Percentiles rank a stretch among this genome's conserved stretches.
These are phyloP conservation scores for Aspergillus floridensis DNA, from an alignment of 2,329 filamentous ascomycete genomes.

Conservation along the genomic window DNA sequence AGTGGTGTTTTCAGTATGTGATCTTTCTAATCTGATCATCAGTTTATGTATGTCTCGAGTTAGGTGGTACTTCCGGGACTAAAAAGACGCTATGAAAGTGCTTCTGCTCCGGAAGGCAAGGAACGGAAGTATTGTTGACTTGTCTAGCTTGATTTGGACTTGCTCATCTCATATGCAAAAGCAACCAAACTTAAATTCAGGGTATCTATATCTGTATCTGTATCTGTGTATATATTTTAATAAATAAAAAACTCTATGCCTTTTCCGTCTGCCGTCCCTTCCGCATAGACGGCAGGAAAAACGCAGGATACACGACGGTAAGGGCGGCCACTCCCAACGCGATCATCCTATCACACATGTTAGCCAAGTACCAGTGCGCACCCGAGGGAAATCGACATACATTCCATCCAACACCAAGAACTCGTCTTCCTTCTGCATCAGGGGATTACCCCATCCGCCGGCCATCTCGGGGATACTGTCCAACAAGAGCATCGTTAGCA, in stretches of 20 bases:
- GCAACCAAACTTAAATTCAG: background rate
- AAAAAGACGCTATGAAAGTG: too few species aligned
- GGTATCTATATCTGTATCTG: background rate
- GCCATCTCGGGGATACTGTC: slow-evolving; percentile 50
- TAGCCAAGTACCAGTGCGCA: background rate
- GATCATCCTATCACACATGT: slow-evolving; percentile 41
- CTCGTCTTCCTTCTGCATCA: slow-evolving; percentile 49
- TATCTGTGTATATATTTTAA: background rate
- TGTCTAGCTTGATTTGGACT: too few species aligned
- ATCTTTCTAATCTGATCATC: too few species aligned
- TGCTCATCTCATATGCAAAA: too few species aligned
- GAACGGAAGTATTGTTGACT: too few species aligned
- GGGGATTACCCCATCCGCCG: slow-evolving; percentile 48
- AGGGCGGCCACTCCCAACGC: slow-evolving; percentile 41
- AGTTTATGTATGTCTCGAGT: too few species aligned
- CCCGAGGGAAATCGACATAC: slow-evolving; percentile 26
- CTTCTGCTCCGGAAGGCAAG: too few species aligned
- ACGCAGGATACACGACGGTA: slow-evolving; percentile 46
- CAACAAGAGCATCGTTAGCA: slow-evolving; percentile 5
- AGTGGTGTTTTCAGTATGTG: too few species aligned
- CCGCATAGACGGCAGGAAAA: slow-evolving; percentile 41
- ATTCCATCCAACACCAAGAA: slow-evolving; percentile 50
- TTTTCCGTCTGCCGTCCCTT: slow-evolving; percentile 24
- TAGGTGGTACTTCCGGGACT: too few species aligned
- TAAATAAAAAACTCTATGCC: slow-evolving; percentile 1